Evolutionary conservation across 495 filamentous ascomycete species (phyloP).

Genomic region (Hypoxylon fragiforme): DNA sequence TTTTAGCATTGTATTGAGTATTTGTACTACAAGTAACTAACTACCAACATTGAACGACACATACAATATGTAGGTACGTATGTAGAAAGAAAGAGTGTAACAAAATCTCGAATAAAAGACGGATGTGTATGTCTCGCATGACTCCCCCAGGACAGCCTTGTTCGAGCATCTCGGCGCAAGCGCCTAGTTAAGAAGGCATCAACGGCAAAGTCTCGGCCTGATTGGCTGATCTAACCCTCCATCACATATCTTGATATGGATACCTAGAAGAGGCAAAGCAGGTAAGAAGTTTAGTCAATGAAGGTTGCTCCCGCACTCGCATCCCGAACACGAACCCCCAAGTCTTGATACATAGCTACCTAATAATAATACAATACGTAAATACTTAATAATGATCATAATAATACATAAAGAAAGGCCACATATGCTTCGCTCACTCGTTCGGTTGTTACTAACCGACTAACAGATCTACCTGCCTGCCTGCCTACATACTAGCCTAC

Average conservation of each 20-base stretch:
- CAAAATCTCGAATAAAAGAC: no score
- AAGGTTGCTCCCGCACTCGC: slow-evolving; percentile 36
- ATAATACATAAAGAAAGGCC: slow-evolving; percentile 28
- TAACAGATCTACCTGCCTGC: slow-evolving; percentile 3
- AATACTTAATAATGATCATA: no score
- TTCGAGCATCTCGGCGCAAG: slow-evolving; percentile 32
- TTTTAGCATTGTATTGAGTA: no score
- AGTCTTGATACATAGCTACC: no score
- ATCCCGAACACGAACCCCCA: slow-evolving; percentile 37
- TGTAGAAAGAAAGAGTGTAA: no score
- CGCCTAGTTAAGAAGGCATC: slow-evolving; percentile 39
- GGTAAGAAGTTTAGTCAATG: slow-evolving; percentile 24
- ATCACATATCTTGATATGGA: slow-evolving; percentile 28
- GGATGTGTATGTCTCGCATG: slow-evolving; percentile 26
- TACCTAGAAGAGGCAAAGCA: no score
- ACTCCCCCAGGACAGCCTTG: slow-evolving; percentile 22
- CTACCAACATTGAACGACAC: no score
- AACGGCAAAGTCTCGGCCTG: slow-evolving; percentile 1
- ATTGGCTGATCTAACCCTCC: slow-evolving; percentile 32
- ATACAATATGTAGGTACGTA: no score
- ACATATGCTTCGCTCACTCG: slow-evolving; percentile 10
- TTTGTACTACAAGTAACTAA: no score
- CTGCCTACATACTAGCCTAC: neutral
- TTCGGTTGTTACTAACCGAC: neutral
- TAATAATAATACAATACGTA: no score